A percentile compares a stretch with the other conserved stretches of the same genome.
Evolutionary conservation across 768 basidiomycete species (phyloP).

Genomic region (Pleurotus giganteus): DNA sequence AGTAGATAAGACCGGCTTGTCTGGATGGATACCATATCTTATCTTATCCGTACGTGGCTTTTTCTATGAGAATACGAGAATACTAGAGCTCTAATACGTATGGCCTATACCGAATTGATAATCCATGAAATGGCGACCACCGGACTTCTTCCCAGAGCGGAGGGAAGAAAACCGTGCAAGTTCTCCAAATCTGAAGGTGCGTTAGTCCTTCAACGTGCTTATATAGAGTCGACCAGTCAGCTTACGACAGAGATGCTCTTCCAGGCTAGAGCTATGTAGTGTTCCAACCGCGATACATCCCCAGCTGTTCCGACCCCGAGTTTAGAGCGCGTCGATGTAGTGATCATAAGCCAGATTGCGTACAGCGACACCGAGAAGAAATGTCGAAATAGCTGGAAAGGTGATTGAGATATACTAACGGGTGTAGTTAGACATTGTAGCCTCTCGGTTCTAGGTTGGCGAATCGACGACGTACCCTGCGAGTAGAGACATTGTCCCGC

Average conservation of each 20-base stretch:
- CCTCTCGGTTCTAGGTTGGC: no score
- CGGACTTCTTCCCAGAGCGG: slow-evolving; percentile 85
- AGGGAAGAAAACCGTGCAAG: slow-evolving; percentile 83
- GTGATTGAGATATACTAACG: slow-evolving; percentile 60
- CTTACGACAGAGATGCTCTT: no score
- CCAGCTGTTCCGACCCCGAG: slow-evolving; percentile 31
- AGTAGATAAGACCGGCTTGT: no score
- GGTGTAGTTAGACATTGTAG: slow-evolving; percentile 37
- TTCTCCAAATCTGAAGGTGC: slow-evolving; percentile 77
- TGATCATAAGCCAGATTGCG: slow-evolving; percentile 88
- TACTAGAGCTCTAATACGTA: no score
- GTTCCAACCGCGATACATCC: slow-evolving; percentile 43
- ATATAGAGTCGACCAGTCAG: no score
- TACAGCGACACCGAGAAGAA: slow-evolving; percentile 97
- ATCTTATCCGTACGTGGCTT: no score
- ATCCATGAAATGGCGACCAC: no score
- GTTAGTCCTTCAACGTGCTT: slow-evolving; percentile 4
- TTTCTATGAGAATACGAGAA: no score
- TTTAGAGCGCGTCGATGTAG: slow-evolving; percentile 28
- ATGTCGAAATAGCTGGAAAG: slow-evolving; percentile 77
- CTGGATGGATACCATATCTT: no score
- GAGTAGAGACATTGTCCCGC: slow-evolving; percentile 86
- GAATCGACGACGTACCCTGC: slow-evolving; percentile 64
- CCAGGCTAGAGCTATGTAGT: slow-evolving; percentile 67
- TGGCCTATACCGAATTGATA: no score